Evolutionary conservation across 352 stramenopile species (phyloP), one percentile per base, ranked within the genome.

Genomic region (Phytophthora cactorum): DNA sequence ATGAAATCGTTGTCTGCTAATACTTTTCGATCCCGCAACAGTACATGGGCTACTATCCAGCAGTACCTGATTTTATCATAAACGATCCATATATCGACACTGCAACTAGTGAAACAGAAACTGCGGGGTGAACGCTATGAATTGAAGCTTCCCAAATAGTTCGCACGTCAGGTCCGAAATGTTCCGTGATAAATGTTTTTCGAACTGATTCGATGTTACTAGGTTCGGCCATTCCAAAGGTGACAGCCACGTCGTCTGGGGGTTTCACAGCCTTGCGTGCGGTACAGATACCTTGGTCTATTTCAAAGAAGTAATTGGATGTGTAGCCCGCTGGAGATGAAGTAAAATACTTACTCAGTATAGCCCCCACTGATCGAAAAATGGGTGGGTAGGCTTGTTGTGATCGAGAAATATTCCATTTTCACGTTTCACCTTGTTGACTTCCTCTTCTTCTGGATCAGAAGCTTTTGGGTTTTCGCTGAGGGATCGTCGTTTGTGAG

Each of bases 341-440:
- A 39, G 34, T 3, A 9, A 9, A 34, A 1, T 34, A 58, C 7
- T 50, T 50, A 5, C 15, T 47, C 5, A 50, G 44, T 14, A 50
- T 5, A 10, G 44, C 10, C 10, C 0, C 45, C 45, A 52, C 5
- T 34, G 1, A 12, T 32, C 25, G 25, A 34, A 52, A 52, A 32
- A 52, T 5, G 45, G 45, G 12, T 6, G 45, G 25, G 29, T 14
- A 15, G 39, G 3, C 0, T 52, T 27, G 2, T 52, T 52, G 45
- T 52, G 45, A 17, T 52, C 45, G 4, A 52, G 45, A 11, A 52
- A 52, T 4, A 32, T 34, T 5, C 45, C 45, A n/a, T 52, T 32
- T 11, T 34, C 25, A 8, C 17, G 5, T 27, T 32, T 52, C 1
- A 34, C 25, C 28, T 52, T 52, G 45, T 34, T 52, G 6, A 52